phyloP scores from a whole-genome alignment of 805 yeast species.

The Tetrapisispora nanseiensis region DNA sequence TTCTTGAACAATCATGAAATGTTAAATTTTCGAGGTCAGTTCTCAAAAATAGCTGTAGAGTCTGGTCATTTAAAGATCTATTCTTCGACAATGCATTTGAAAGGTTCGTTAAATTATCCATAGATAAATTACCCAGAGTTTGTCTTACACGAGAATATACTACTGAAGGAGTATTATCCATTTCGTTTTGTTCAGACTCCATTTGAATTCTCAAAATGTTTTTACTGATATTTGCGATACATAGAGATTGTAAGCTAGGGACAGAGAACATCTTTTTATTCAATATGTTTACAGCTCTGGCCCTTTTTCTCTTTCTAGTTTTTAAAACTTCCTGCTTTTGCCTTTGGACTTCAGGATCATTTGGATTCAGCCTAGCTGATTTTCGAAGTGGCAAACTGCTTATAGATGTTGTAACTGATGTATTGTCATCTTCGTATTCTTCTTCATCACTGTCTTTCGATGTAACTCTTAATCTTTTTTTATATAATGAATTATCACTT shows the following conservation, averaged over 20 bases:
- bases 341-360: conserved; percentile 8
- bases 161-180: conserved; percentile 4
- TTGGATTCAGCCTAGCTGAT: conserved; percentile 4
- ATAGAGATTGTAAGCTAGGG: conserved; percentile 72
- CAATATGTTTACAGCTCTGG: conserved; percentile 73
- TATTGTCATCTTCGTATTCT: conserved; percentile 13
- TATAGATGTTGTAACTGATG: background rate
- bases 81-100: conserved; percentile 72
- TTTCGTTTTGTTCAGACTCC: conserved; percentile 10
- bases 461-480: conserved; percentile 20
- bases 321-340: conserved; percentile 36
- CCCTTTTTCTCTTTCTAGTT: conserved; percentile 66
- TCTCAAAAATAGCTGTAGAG: conserved; percentile 64
- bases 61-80: conserved; percentile 63
- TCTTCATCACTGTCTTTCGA: conserved; percentile 29
- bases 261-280: conserved; percentile 55
- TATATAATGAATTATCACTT: conserved; percentile 7
- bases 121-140: conserved; percentile 79
- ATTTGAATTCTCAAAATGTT: conserved; percentile 21
- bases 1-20: conserved; percentile 87
- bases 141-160: conserved; percentile 35
- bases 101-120: conserved; percentile 57
- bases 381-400: background rate
- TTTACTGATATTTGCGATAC: conserved; percentile 58
- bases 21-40: conserved; percentile 48